phyloP scores from a whole-genome alignment of 345 rosid genomes.

The Cochlearia excelsa region DNA sequence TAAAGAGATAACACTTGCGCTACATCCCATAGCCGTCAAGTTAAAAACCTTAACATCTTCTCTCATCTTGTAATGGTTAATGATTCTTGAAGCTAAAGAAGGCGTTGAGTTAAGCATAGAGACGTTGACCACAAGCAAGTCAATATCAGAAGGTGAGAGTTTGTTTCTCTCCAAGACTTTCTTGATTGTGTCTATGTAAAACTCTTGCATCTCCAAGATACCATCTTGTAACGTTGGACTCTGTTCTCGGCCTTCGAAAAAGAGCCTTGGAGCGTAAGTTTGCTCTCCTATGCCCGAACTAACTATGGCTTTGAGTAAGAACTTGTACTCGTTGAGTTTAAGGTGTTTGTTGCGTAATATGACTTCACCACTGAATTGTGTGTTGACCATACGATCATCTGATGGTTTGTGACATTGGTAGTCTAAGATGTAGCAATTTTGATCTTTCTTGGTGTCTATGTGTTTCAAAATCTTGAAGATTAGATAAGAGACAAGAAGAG shows the following conservation, averaged over 20 bases:
- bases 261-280: constrained; percentile 60
- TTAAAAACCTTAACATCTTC: constrained; percentile 36
- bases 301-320: constrained; percentile 62
- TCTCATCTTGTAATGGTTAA: constrained; percentile 61
- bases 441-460: constrained; percentile 40
- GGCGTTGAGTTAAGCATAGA: constrained; percentile 67
- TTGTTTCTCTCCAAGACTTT: constrained; percentile 60
- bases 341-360: constrained; percentile 46
- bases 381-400: constrained; percentile 51
- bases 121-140: constrained; percentile 75
- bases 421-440: constrained; percentile 58
- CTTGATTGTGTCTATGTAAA: constrained; percentile 54
- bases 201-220: constrained; percentile 80
- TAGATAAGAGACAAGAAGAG: constrained; percentile 37
- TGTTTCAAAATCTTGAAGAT: constrained; percentile 41
- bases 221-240: constrained; percentile 56
- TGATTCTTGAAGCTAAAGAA: constrained; percentile 57
- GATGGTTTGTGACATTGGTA: constrained; percentile 61
- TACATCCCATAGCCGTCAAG: constrained; percentile 87
- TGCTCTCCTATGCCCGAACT: constrained; percentile 67
- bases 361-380: constrained; percentile 47
- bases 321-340: constrained; percentile 56
- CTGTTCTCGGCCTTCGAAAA: constrained; percentile 55
- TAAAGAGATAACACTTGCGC: constrained; percentile 77
- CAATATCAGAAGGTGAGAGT: constrained; percentile 62